Conservation (phyloP, 202 grass and related monocot species). For the Carex sylvatica region DNA sequence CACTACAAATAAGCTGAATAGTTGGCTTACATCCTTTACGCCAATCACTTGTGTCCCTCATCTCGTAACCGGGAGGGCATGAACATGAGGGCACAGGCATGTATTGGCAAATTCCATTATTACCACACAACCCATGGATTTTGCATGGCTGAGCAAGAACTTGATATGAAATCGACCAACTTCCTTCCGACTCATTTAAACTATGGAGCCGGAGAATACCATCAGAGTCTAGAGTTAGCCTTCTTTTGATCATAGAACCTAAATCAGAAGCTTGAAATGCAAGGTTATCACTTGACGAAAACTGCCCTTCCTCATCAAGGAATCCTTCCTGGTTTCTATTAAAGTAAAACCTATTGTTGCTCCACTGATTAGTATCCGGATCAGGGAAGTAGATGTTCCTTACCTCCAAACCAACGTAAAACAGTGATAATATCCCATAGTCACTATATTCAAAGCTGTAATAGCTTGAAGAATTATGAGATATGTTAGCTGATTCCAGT, state of each 20-base stretch:
- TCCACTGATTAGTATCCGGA: slow-evolving; percentile 36
- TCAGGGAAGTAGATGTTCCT: slow-evolving; percentile 56
- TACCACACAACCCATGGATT: slow-evolving; percentile 39
- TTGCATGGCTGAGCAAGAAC: slow-evolving; percentile 33
- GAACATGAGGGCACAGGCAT: slow-evolving; percentile 36
- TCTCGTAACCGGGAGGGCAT: slow-evolving; percentile 46
- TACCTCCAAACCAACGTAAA: slow-evolving; percentile 30
- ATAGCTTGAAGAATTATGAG: slow-evolving; percentile 18
- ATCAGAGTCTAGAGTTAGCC: slow-evolving; percentile 45
- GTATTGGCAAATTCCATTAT: slow-evolving; percentile 49
- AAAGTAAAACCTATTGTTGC: slow-evolving; percentile 47
- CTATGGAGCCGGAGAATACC: slow-evolving; percentile 45
- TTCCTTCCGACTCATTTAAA: slow-evolving; percentile 17
- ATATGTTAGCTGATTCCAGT: slow-evolving; percentile 33
- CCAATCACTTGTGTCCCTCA: slow-evolving; percentile 37
- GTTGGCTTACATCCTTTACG: slow-evolving; percentile 35
- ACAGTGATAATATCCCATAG: slow-evolving; percentile 42
- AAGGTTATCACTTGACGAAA: slow-evolving; percentile 39
- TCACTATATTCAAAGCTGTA: slow-evolving; percentile 49
- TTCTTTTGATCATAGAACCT: slow-evolving; percentile 32
- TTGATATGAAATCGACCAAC: slow-evolving; percentile 37
- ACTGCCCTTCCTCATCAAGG: slow-evolving; percentile 25
- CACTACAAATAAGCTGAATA: slow-evolving; percentile 10
- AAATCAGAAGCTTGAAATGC: slow-evolving; percentile 37
- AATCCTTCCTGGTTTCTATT: slow-evolving; percentile 37